phyloP scores from a whole-genome alignment of 2,329 filamentous ascomycete genomes.

The Diaporthe helianthi region DNA sequence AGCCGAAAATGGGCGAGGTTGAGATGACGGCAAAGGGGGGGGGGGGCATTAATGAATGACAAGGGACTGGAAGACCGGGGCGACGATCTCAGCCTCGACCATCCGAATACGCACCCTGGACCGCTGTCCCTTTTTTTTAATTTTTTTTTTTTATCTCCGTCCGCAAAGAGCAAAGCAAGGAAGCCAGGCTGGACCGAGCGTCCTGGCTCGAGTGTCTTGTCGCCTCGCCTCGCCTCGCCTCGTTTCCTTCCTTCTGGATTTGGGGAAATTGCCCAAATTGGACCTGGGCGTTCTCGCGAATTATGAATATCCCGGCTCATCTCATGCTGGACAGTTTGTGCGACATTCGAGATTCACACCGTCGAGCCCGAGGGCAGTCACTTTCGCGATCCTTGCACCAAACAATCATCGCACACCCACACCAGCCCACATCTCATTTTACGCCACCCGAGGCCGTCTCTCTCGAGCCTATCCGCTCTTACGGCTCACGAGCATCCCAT shows the following conservation, averaged over 20 bases:
- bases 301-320: slow-evolving; percentile 24
- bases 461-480: not conserved
- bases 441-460: slow-evolving; percentile 3
- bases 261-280: slow-evolving; percentile 25
- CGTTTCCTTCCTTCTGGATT: slow-evolving; percentile 26
- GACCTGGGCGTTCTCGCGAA: slow-evolving; percentile 20
- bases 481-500: not conserved
- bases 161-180: slow-evolving; percentile 21
- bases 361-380: slow-evolving; percentile 2
- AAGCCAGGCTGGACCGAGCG: slow-evolving; percentile 29
- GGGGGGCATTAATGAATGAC: not conserved
- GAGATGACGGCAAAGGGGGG: not conserved
- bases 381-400: slow-evolving; percentile 12
- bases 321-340: slow-evolving; percentile 6
- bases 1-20: not conserved
- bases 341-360: slow-evolving; percentile 12
- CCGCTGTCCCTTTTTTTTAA: too few relatives aligned
- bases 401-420: slow-evolving; percentile 15
- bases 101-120: slow-evolving; percentile 16
- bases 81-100: slow-evolving; percentile 25
- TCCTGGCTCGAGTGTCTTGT: slow-evolving; percentile 19
- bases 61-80: slow-evolving; percentile 1
- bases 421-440: slow-evolving; percentile 23
- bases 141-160: slow-evolving; percentile 25
- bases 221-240: slow-evolving; percentile 5